Evolutionary conservation across 2,329 filamentous ascomycete species (phyloP).

Genomic region (Pestalotiopsis fici): DNA sequence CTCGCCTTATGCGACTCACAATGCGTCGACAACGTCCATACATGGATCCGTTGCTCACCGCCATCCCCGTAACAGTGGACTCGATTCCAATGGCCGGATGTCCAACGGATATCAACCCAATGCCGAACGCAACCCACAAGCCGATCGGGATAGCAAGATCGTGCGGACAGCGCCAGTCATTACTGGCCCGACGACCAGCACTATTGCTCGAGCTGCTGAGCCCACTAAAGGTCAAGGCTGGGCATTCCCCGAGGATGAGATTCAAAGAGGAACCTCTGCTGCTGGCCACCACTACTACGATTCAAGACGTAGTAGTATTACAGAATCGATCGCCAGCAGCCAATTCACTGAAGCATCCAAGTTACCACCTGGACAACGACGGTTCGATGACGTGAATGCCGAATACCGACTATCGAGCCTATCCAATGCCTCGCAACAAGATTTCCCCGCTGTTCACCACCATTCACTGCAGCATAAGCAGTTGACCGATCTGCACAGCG

Average conservation of each 20-base stretch:
- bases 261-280: slow-evolving; percentile 50
- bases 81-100: slow-evolving; percentile 58
- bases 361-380: slow-evolving; percentile 70
- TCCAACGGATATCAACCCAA: slow-evolving; percentile 67
- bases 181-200: slow-evolving; percentile 67
- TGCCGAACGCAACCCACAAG: slow-evolving; percentile 50
- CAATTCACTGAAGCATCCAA: slow-evolving; percentile 76
- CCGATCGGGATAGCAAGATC: slow-evolving; percentile 51
- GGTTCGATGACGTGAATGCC: slow-evolving; percentile 77
- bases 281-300: slow-evolving; percentile 55
- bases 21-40: slow-evolving; percentile 75
- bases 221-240: slow-evolving; percentile 82
- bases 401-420: slow-evolving; percentile 48
- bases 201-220: slow-evolving; percentile 70
- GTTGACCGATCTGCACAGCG: slow-evolving; percentile 64
- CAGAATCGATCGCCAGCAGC: slow-evolving; percentile 77
- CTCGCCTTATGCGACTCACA: slow-evolving; percentile 75
- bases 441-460: slow-evolving; percentile 67
- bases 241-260: slow-evolving; percentile 78
- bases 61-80: slow-evolving; percentile 50
- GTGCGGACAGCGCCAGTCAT: slow-evolving; percentile 74
- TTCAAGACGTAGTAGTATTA: slow-evolving; percentile 74
- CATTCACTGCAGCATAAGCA: slow-evolving; percentile 77
- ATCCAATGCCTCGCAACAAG: slow-evolving; percentile 50
- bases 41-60: slow-evolving; percentile 70